Evolutionary conservation across 202 grass and related monocot species (phyloP), one percentile per base, ranked within the genome.

Genomic region (Alloteropsis angusta): DNA sequence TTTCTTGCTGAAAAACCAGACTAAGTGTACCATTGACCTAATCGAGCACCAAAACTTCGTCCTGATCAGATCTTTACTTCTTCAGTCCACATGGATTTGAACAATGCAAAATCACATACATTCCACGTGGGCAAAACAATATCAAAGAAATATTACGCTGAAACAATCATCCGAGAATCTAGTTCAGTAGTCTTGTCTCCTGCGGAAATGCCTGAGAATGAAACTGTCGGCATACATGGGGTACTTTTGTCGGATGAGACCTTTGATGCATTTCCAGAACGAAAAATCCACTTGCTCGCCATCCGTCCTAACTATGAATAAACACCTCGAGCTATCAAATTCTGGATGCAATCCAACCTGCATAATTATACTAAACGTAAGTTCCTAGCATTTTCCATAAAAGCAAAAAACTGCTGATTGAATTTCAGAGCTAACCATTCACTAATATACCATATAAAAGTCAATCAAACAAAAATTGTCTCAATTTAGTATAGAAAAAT

Each of bases 201-300:
- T 85, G 64, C 89, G 84, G 50, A 99, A 99, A 93, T 96, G 96
- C 56, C 89, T 93, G 37, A 85, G 83, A 52, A 99, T 99, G 76
- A 99, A 99, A 85, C 68, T 82, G 65, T 99, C 92, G 1, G 96
- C 92, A 71, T 96, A 89, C 39, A 93, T 69, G 59, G 96, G 96
- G 54, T 99, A 99, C 37, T 99, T 99, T 86, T 85, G 65, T 63
- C 86, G 80, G 62, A 99, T 91, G 23, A 99, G 86, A 65, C 96
- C 96, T 88, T 99, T 99, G 57, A 99, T 85, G 92, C 96, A 96
- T 70, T 96, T 96, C 96, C 96, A 99, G 87, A 92, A 99, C 2
- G 88, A 99, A 86, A 99, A 99, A 88, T 99, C 96, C 32, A 87
- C 64, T 7, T 70, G 76, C 76, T 77, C 92, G 5, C 96, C 90